These are phyloP conservation scores for Phytopythium vexans DNA, from an alignment of 352 stramenopile species.

Conservation along the genomic window DNA sequence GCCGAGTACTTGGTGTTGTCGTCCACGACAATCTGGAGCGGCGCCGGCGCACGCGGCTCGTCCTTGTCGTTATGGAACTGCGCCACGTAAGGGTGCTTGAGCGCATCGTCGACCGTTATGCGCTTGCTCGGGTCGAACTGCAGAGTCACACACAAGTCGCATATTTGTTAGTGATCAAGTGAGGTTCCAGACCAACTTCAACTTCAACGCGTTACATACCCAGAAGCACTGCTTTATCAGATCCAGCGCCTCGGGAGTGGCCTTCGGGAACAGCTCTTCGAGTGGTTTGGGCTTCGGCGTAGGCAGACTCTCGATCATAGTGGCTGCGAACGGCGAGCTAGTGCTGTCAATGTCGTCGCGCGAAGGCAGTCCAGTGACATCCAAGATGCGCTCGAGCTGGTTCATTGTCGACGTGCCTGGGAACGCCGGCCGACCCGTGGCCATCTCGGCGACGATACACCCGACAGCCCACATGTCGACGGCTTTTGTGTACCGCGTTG, in stretches of 20 bases:
- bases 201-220: constrained; percentile 21
- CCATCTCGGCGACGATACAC: constrained; percentile 94
- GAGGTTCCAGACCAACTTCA: not conserved
- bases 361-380: constrained; percentile 90
- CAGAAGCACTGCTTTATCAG: constrained; percentile 88
- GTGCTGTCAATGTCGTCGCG: constrained; percentile 90
- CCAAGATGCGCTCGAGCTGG: constrained; percentile 95
- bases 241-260: constrained; percentile 84
- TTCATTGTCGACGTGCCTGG: constrained; percentile 96
- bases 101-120: constrained; percentile 78
- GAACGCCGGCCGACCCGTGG: constrained; percentile 90
- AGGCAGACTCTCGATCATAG: constrained; percentile 92
- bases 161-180: not conserved
- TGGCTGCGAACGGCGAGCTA: constrained; percentile 91
- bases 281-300: constrained; percentile 70
- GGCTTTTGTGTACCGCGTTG: constrained; percentile 90
- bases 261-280: constrained; percentile 87
- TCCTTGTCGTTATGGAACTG: constrained; percentile 96
- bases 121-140: constrained; percentile 92
- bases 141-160: constrained; percentile 2
- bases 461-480: constrained; percentile 94
- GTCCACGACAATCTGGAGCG: constrained; percentile 87
- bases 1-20: constrained; percentile 95
- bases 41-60: constrained; percentile 71
- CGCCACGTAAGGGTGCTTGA: constrained; percentile 93